Conservation (phyloP, 2,329 filamentous ascomycete genomes). For the Alternaria postmessia region DNA sequence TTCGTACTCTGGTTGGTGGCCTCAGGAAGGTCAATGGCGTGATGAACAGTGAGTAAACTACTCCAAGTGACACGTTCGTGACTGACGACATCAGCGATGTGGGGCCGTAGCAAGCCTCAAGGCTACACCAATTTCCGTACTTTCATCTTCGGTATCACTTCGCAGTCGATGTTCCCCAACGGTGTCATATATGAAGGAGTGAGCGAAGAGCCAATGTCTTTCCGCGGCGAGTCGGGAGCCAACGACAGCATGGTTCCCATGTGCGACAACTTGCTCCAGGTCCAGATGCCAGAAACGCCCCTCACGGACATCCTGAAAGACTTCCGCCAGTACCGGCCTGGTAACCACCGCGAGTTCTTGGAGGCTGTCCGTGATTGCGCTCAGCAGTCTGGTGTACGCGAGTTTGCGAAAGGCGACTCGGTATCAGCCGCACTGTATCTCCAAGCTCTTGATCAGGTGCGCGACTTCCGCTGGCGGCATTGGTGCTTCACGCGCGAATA, state of each 20-base stretch:
- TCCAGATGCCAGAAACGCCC: constrained; percentile 87
- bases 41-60: constrained; percentile 72
- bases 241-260: constrained; percentile 95
- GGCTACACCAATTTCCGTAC: constrained; percentile 91
- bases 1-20: constrained; percentile 62
- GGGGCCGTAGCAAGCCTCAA: constrained; percentile 82
- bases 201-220: constrained; percentile 76
- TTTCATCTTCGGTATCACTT: constrained; percentile 96
- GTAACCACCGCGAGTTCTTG: constrained; percentile 87
- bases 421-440: constrained; percentile 59
- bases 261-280: constrained; percentile 84
- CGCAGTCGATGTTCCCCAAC: constrained; percentile 91
- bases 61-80: background rate
- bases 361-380: constrained; percentile 69
- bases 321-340: constrained; percentile 88
- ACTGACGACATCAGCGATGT: constrained; percentile 70
- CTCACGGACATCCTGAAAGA: constrained; percentile 87
- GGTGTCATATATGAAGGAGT: constrained; percentile 91
- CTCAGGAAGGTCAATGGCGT: constrained; percentile 76
- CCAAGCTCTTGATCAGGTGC: constrained; percentile 72
- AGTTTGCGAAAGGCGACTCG: constrained; percentile 71
- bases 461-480: constrained; percentile 83
- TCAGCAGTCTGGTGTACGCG: constrained; percentile 62
- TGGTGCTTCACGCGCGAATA: constrained; percentile 89
- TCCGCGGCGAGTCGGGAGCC: constrained; percentile 91